phyloP scores from a whole-genome alignment of 345 rosid genomes.

The Erodium maritimum region DNA sequence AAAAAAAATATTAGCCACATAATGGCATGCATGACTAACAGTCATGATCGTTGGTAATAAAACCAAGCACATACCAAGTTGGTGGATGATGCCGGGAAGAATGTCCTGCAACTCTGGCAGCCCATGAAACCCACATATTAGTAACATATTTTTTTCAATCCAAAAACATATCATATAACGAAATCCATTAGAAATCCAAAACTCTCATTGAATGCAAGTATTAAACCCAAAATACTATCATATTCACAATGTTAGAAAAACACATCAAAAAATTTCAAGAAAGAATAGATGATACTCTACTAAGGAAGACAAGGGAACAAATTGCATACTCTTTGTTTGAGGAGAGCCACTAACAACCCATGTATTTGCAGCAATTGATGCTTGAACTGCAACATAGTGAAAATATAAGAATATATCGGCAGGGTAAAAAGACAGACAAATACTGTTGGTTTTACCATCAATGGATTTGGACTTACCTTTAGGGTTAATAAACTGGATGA shows the following conservation, averaged over 20 bases:
- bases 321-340: constrained; percentile 60
- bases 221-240: too few relatives aligned
- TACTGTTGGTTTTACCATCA: too few relatives aligned
- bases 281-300: too few relatives aligned
- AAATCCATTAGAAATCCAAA: too few relatives aligned
- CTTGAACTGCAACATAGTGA: constrained; percentile 55
- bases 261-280: too few relatives aligned
- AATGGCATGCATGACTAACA: neutral
- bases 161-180: too few relatives aligned
- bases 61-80: constrained; percentile 44
- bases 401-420: neutral
- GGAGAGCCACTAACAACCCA: constrained; percentile 96
- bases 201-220: too few relatives aligned
- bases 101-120: constrained; percentile 79
- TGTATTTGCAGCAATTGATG: constrained; percentile 86
- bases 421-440: neutral
- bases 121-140: too few relatives aligned
- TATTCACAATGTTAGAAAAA: too few relatives aligned
- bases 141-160: too few relatives aligned
- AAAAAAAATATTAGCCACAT: neutral
- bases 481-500: constrained; percentile 75
- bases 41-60: neutral
- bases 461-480: constrained; percentile 37
- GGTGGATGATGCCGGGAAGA: constrained; percentile 76
- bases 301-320: neutral